These are phyloP conservation scores for Penicillium dipodomyicola DNA, from an alignment of 495 filamentous ascomycete species.

Conservation along the genomic window DNA sequence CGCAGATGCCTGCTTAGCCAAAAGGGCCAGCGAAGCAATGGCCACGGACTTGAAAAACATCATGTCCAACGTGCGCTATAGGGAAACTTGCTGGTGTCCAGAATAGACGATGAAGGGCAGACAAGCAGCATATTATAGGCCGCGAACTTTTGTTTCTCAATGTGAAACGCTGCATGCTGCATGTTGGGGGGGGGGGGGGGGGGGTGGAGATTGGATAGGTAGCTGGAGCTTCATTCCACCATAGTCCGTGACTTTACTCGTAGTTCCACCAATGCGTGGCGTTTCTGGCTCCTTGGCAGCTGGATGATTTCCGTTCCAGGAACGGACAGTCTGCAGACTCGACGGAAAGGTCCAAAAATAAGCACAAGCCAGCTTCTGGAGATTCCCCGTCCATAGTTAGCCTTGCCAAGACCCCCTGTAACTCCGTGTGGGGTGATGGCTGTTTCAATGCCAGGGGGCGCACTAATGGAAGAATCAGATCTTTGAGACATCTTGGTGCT, in stretches of 20 bases:
- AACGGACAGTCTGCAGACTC: conserved; percentile 5
- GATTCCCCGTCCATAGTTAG: neutral
- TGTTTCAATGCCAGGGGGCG: conserved; percentile 12
- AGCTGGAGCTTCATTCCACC: conserved; percentile 5
- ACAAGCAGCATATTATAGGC: neutral
- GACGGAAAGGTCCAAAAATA: neutral
- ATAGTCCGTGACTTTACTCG: conserved; percentile 4
- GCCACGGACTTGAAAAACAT: conserved; percentile 26
- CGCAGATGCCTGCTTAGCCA: conserved; percentile 26
- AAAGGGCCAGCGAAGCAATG: conserved; percentile 22
- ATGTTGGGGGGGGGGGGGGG: no score
- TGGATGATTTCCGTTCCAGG: conserved; percentile 2
- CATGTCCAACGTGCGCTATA: neutral
- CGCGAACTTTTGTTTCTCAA: neutral
- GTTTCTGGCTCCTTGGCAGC: neutral
- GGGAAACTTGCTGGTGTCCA: neutral
- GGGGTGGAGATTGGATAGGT: conserved; percentile 16
- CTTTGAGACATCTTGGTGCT: neutral
- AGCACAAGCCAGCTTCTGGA: neutral
- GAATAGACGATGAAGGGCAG: neutral
- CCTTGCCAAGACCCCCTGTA: conserved; percentile 16
- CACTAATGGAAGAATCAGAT: neutral
- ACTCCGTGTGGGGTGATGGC: conserved; percentile 17
- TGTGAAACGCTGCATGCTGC: conserved; percentile 8
- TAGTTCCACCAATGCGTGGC: conserved; percentile 20